These are phyloP conservation scores for Globisporangium takayamanum DNA, from an alignment of 352 stramenopile species.

Conservation along the genomic window DNA sequence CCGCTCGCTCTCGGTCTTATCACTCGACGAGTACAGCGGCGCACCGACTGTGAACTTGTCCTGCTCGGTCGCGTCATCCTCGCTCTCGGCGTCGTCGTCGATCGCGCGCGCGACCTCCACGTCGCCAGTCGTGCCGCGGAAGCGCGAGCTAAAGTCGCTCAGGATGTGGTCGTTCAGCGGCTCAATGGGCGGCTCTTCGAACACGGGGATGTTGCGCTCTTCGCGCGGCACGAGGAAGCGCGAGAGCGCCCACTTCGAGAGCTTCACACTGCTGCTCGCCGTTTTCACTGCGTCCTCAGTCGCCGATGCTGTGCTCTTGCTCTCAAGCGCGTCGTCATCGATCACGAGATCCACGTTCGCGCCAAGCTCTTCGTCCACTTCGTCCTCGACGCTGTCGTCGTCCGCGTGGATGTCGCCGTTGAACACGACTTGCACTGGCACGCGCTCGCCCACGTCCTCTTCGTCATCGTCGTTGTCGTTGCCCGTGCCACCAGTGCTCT, in stretches of 20 bases:
- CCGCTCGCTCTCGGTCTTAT: constrained; percentile 13
- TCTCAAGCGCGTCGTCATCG: not conserved
- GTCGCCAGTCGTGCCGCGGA: constrained; percentile 41
- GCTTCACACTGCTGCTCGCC: constrained; percentile 22
- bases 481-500: constrained; percentile 3
- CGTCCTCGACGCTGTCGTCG: constrained; percentile 12
- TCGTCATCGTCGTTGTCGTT: constrained; percentile 12
- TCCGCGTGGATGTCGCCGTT: constrained; percentile 6
- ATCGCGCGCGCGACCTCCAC: constrained; percentile 45
- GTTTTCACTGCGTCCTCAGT: not conserved
- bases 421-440: constrained; percentile 18
- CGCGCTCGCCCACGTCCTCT: constrained; percentile 43
- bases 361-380: constrained; percentile 18
- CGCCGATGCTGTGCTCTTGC: constrained; percentile 2
- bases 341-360: constrained; percentile 9
- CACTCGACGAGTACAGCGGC: constrained; percentile 32
- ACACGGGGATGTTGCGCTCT: constrained; percentile 38
- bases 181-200: constrained; percentile 64
- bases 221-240: constrained; percentile 61
- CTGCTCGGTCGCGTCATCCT: constrained; percentile 17
- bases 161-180: constrained; percentile 83
- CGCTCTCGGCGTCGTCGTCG: constrained; percentile 14
- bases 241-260: constrained; percentile 66
- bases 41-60: constrained; percentile 39
- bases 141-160: constrained; percentile 71